phyloP scores from a whole-genome alignment of 2,329 filamentous ascomycete genomes.

The Raffaelea arxii region DNA sequence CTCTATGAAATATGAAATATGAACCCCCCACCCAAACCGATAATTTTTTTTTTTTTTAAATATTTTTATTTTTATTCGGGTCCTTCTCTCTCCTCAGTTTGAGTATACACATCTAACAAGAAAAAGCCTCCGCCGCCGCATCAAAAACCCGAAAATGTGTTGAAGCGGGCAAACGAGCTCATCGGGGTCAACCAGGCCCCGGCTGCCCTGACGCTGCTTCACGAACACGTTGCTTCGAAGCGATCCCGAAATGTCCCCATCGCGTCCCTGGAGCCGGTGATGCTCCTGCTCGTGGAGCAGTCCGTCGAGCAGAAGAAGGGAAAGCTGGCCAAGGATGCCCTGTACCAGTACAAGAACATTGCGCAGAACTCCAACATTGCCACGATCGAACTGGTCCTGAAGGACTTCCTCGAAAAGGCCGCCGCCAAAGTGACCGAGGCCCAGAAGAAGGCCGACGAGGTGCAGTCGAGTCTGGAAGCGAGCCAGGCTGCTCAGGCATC shows the following conservation, averaged over 20 bases:
- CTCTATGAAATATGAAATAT: too few relatives aligned
- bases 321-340: slow-evolving; percentile 94
- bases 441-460: slow-evolving; percentile 90
- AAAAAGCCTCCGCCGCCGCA: slow-evolving; percentile 79
- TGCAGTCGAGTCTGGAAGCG: slow-evolving; percentile 79
- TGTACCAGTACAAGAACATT: slow-evolving; percentile 99
- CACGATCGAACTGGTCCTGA: slow-evolving; percentile 95
- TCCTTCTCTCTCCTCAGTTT: background rate
- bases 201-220: slow-evolving; percentile 86
- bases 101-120: slow-evolving; percentile 8
- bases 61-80: background rate
- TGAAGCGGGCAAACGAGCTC: slow-evolving; percentile 97
- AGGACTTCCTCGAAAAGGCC: slow-evolving; percentile 95
- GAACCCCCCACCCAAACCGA: too few relatives aligned
- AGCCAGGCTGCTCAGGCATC: slow-evolving; percentile 37
- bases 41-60: background rate
- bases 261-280: slow-evolving; percentile 90
- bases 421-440: slow-evolving; percentile 93
- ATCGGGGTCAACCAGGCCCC: slow-evolving; percentile 92
- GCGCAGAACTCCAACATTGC: slow-evolving; percentile 97
- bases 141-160: slow-evolving; percentile 97
- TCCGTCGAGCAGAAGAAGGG: slow-evolving; percentile 97
- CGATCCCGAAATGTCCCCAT: slow-evolving; percentile 96
- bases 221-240: slow-evolving; percentile 99
- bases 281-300: slow-evolving; percentile 94